Conservation (phyloP, 2,329 filamentous ascomycete genomes). For the Lomentospora prolificans region DNA sequence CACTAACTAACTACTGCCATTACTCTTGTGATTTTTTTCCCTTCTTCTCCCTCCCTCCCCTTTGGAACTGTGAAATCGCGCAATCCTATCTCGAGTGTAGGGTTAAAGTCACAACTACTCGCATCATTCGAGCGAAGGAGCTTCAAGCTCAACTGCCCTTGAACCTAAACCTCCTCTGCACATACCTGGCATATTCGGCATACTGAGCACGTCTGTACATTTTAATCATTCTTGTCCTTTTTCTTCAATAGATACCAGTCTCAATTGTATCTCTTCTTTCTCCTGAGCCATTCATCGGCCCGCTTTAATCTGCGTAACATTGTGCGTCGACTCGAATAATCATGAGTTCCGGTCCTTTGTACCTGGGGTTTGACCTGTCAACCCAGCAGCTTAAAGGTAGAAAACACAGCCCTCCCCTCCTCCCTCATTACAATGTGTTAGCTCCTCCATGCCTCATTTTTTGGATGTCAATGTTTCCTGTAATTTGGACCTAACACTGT, state of each 20-base stretch:
- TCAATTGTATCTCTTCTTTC: background rate
- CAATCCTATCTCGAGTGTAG: background rate
- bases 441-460: too few species aligned
- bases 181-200: background rate
- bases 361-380: conserved; percentile 89
- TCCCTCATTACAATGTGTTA: background rate
- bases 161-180: background rate
- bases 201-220: background rate
- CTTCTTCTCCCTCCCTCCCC: background rate
- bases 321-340: background rate
- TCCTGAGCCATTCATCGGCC: background rate
- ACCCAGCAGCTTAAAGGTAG: conserved; percentile 92
- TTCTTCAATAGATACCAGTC: background rate
- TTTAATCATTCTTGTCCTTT: background rate
- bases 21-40: background rate
- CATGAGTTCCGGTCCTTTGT: conserved; percentile 39
- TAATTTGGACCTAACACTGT: background rate
- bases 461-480: too few species aligned
- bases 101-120: background rate
- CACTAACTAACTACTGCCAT: background rate
- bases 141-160: background rate
- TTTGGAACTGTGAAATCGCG: background rate
- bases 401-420: background rate
- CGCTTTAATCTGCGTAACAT: background rate
- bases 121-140: background rate